A percentile compares a stretch with the other conserved stretches of the same genome.
Conservation (phyloP, 2,329 filamentous ascomycete genomes). For the Cladobotryum mycophilum region DNA sequence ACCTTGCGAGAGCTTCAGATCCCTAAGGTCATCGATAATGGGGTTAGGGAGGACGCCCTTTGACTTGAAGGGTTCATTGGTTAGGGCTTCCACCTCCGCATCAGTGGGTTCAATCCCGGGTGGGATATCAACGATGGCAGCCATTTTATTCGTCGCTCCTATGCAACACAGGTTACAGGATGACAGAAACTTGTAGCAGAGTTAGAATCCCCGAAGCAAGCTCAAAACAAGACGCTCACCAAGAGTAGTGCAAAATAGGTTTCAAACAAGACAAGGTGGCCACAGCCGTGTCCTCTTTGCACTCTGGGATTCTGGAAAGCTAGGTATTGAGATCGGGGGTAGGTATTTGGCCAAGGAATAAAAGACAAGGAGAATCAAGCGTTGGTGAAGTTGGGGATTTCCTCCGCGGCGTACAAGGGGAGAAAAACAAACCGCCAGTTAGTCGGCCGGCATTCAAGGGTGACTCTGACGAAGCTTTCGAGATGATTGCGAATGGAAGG, state of each 20-base stretch:
- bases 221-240: background rate
- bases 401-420: background rate
- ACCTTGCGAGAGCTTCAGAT: conserved; percentile 34
- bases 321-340: background rate
- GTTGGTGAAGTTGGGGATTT: background rate
- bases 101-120: background rate
- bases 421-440: background rate
- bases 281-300: conserved; percentile 1
- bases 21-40: conserved; percentile 31
- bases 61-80: conserved; percentile 4
- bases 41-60: conserved; percentile 27
- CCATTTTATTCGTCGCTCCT: conserved; percentile 1
- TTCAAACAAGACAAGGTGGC: background rate
- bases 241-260: background rate
- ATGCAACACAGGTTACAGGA: background rate
- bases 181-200: too few species aligned
- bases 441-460: background rate
- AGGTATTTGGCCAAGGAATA: background rate
- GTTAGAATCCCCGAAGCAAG: too few species aligned
- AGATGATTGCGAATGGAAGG: conserved; percentile 1
- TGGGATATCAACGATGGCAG: background rate
- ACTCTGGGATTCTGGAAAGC: background rate
- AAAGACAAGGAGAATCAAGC: background rate
- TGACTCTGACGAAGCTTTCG: background rate
- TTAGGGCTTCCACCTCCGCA: conserved; percentile 1